Percentiles rank a stretch among this genome's conserved stretches.
These are phyloP conservation scores for Umbelopsis sp. DNA, from an alignment of 192 early-diverging fungal species.

Conservation along the genomic window DNA sequence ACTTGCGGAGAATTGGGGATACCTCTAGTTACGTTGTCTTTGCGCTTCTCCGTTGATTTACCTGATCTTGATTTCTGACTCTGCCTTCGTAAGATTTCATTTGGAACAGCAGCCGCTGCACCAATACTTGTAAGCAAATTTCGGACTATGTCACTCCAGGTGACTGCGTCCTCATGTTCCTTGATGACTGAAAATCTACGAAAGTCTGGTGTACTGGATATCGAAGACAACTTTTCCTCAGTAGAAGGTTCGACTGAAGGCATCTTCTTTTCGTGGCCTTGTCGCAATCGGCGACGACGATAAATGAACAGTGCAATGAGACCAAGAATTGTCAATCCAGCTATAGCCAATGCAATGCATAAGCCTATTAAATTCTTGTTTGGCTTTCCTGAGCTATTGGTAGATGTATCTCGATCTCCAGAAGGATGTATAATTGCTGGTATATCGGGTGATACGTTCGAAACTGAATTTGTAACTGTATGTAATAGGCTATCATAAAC, in stretches of 20 bases:
- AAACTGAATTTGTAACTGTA: neutral
- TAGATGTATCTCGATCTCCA: no score
- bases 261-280: neutral
- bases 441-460: neutral
- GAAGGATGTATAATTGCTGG: neutral
- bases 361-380: neutral
- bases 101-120: neutral
- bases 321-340: neutral
- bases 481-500: neutral
- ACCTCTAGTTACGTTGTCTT: neutral
- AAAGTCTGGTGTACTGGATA: neutral
- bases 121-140: neutral
- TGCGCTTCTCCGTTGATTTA: neutral
- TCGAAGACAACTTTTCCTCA: neutral
- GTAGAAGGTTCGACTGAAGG: neutral
- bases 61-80: constrained; percentile 1
- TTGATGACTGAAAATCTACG: neutral
- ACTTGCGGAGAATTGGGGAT: neutral
- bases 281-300: neutral
- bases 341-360: constrained; percentile 8
- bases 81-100: neutral
- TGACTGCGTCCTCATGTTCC: constrained; percentile 11
- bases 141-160: constrained; percentile 7
- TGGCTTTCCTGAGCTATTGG: neutral
- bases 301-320: neutral